Evolutionary conservation across 2,329 filamentous ascomycete species (phyloP), one percentile per base, ranked within the genome.

Genomic region (Trichoderma brevicompactum): DNA sequence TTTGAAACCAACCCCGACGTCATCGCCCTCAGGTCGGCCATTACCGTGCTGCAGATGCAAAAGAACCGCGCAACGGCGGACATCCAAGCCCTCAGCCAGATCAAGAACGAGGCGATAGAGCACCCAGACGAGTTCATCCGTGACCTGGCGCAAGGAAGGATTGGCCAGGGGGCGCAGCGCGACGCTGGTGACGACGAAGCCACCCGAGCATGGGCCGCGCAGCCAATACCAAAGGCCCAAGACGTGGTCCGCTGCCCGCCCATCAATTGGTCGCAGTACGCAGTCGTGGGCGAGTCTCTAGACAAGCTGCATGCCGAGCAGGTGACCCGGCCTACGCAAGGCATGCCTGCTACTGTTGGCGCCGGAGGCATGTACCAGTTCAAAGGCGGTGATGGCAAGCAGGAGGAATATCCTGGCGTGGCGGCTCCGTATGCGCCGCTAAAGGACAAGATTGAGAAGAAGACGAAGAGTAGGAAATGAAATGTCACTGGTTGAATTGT

Each of bases 201-300:
- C 8, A 59, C 67, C 66, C 73, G 70, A 64, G 73, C 70, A 23
- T 71, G 69, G 38, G 69, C 79, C 2, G 93, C 93, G 80, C 81
- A 85, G 2, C 79, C 79, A 17, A 85, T 97, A 13, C 94, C 94
- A 0, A 85, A 84, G 13, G 87, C 91, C 7, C 94, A 97, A 76
- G 91, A 91, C 70, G 81, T 98, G 0, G 89, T 96, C 32, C 88
- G 94, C 46, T 92, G 89, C 79, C 94, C 94, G 8, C 90, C 92
- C 8, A 89, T 98, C 73, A 97, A 97, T 80, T 98, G 94, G 94
- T 87, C 89, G 12, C 94, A 97, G 74, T 98, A 98, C 76, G 92
- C 92, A 71, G 84, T 97, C n/a, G 88, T 95, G 3, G 94, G 92
- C 55, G 75, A 78, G 23, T 87, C 92, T 1, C 82, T 97, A 41